Conservation (phyloP, 2,329 filamentous ascomycete species). For the Knufia petricola region DNA sequence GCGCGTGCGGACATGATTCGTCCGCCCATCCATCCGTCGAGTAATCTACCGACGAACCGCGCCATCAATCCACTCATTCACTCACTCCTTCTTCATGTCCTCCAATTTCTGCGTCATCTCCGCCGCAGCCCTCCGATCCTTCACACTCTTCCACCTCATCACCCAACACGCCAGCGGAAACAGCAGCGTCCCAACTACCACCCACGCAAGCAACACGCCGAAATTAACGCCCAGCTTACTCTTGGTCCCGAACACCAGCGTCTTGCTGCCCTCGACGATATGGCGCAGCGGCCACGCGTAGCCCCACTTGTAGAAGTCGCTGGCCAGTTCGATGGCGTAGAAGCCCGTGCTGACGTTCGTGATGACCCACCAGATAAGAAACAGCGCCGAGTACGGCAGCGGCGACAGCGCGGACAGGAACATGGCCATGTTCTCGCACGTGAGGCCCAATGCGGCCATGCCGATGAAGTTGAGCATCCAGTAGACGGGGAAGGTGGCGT, state of each 20-base stretch:
- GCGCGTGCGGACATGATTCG: too few species aligned
- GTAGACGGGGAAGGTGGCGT: slow-evolving; percentile 51
- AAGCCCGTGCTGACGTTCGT: slow-evolving; percentile 54
- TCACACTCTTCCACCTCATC: slow-evolving; percentile 33
- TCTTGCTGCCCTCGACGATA: slow-evolving; percentile 50
- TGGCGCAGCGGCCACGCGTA: slow-evolving; percentile 56
- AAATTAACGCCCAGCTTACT: slow-evolving; percentile 52
- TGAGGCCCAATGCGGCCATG: slow-evolving; percentile 53
- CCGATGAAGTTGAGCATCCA: slow-evolving; percentile 56
- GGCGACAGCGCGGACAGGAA: slow-evolving; percentile 40
- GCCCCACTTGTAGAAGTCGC: slow-evolving; percentile 52
- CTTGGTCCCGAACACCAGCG: slow-evolving; percentile 52
- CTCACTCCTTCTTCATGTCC: background rate
- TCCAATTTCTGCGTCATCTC: background rate
- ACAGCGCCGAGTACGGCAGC: slow-evolving; percentile 47
- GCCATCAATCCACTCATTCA: background rate
- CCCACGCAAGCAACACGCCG: slow-evolving; percentile 51
- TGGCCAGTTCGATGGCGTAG: slow-evolving; percentile 50
- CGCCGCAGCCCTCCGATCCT: slow-evolving; percentile 8
- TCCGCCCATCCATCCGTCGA: too few species aligned
- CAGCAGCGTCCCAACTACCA: slow-evolving; percentile 40
- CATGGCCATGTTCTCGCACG: slow-evolving; percentile 58
- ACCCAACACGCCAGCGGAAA: slow-evolving; percentile 42
- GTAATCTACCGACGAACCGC: too few species aligned
- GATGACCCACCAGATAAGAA: slow-evolving; percentile 60